These are phyloP conservation scores for Bimuria novae-zelandiae DNA, from an alignment of 2,329 filamentous ascomycete species.

Conservation along the genomic window DNA sequence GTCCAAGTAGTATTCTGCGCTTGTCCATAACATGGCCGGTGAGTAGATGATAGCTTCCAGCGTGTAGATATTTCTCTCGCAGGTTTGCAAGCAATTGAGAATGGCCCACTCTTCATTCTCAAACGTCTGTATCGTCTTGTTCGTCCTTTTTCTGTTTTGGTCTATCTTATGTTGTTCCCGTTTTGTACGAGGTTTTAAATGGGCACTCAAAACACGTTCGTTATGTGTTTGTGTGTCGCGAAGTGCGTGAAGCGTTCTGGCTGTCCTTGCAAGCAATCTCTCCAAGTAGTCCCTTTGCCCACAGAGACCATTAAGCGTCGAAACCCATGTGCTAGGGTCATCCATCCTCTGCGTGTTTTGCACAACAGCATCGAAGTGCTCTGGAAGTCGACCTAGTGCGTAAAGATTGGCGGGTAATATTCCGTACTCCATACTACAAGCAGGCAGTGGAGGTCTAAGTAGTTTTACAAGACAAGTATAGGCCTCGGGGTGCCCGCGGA, in stretches of 20 bases:
- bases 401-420: conserved; percentile 9
- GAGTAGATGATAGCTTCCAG: conserved; percentile 24
- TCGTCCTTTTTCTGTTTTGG: conserved; percentile 33
- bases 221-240: conserved; percentile 37
- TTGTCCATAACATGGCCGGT: conserved; percentile 11
- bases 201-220: conserved; percentile 23
- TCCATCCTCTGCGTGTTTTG: conserved; percentile 13
- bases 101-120: conserved; percentile 38
- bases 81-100: conserved; percentile 38
- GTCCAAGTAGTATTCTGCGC: conserved; percentile 19
- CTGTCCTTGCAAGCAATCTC: conserved; percentile 36
- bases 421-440: conserved; percentile 17
- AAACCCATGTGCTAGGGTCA: conserved; percentile 14
- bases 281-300: conserved; percentile 33
- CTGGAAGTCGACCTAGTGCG: conserved; percentile 7
- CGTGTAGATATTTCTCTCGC: conserved; percentile 36
- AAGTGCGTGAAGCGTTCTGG: conserved; percentile 36
- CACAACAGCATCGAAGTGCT: conserved; percentile 18
- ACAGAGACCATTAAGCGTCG: conserved; percentile 21
- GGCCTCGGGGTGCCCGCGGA: not conserved
- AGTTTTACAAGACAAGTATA: not conserved
- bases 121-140: conserved; percentile 38
- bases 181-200: conserved; percentile 28
- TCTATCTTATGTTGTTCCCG: conserved; percentile 37
- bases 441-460: not conserved